Percentiles rank a stretch among this genome's conserved stretches.
phyloP scores from a whole-genome alignment of 345 rosid genomes.

The Lepidium africanum region DNA sequence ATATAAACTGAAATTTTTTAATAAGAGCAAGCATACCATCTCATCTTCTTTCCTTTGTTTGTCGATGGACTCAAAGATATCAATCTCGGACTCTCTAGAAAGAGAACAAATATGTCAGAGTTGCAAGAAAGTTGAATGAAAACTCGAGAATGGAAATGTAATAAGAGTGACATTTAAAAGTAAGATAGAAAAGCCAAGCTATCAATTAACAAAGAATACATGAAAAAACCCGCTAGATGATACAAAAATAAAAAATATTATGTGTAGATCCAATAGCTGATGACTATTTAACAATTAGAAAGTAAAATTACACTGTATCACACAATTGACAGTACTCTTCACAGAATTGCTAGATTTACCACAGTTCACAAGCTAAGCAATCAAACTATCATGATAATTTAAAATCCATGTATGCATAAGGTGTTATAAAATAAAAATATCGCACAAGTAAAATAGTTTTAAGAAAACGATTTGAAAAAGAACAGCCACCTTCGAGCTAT shows the following conservation, averaged over 20 bases:
- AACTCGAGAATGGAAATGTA: constrained; percentile 1
- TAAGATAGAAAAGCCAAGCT: not conserved
- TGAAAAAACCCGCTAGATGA: not conserved
- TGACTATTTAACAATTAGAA: not conserved
- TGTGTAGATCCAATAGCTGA: not conserved
- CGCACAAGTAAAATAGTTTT: not conserved
- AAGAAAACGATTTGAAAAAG: not conserved
- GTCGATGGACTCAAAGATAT: constrained; percentile 81
- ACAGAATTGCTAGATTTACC: not conserved
- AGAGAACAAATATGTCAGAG: constrained; percentile 6
- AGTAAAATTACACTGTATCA: not conserved
- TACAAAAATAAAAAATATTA: not conserved
- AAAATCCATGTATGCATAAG: not conserved
- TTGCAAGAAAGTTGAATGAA: not conserved
- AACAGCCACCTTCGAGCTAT: constrained; percentile 75
- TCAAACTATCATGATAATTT: not conserved
- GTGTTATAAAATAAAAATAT: not conserved
- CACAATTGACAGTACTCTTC: not conserved
- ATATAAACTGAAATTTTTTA: not conserved
- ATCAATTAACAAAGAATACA: not conserved
- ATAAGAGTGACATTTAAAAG: not conserved
- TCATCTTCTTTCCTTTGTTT: constrained; percentile 60
- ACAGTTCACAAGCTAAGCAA: not conserved
- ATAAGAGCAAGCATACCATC: constrained; percentile 40
- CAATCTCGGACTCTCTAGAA: constrained; percentile 87